phyloP scores from a whole-genome alignment of 192 early-diverging fungal species.

The Coemansia sp. region DNA sequence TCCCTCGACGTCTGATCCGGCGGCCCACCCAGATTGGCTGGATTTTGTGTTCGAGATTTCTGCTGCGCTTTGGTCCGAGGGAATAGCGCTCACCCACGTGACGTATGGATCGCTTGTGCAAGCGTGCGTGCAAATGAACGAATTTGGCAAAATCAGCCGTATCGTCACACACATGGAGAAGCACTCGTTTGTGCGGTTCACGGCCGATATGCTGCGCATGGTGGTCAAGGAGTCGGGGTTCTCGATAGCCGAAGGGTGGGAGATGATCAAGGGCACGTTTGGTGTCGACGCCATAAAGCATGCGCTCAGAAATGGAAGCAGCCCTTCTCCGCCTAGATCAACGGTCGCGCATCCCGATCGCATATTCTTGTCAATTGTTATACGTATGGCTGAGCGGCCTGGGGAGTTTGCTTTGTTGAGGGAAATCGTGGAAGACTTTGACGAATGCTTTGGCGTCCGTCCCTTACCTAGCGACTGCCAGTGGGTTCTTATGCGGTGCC shows the following conservation, averaged over 20 bases:
- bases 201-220: constrained; percentile 27
- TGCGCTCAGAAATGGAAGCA: not conserved
- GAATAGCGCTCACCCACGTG: constrained; percentile 15
- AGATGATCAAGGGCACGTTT: constrained; percentile 3
- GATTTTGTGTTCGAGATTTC: constrained; percentile 18
- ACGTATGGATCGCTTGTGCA: constrained; percentile 22
- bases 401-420: not conserved
- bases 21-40: constrained; percentile 8
- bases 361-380: constrained; percentile 9
- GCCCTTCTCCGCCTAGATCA: not conserved
- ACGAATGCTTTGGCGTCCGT: not conserved
- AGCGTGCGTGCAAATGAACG: not conserved
- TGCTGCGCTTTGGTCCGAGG: not conserved
- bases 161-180: constrained; percentile 12
- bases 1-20: no score
- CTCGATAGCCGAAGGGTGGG: constrained; percentile 8
- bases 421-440: not conserved
- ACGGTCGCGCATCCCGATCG: not conserved
- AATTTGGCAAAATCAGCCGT: not conserved
- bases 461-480: not conserved
- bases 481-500: not conserved
- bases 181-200: constrained; percentile 13
- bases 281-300: not conserved
- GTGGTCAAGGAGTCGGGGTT: not conserved
- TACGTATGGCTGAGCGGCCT: not conserved